Evolutionary conservation across 2,329 filamentous ascomycete genomes (phyloP).

Genomic region (Thelonectria rubi): DNA sequence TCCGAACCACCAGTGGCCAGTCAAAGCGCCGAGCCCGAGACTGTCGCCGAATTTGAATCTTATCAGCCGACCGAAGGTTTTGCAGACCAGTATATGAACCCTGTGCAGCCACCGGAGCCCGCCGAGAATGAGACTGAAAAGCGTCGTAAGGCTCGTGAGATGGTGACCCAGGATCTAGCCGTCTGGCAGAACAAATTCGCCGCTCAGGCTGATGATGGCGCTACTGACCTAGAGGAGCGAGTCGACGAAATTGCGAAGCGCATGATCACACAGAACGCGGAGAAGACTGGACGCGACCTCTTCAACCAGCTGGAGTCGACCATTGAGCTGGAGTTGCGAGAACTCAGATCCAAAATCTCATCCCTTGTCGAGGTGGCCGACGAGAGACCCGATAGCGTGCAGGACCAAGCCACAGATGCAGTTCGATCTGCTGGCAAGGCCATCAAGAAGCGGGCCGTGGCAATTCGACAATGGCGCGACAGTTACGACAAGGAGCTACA

Average conservation of each 20-base stretch:
- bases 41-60: neutral
- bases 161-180: slow-evolving; percentile 80
- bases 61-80: slow-evolving; percentile 43
- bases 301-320: slow-evolving; percentile 74
- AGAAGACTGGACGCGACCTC: slow-evolving; percentile 71
- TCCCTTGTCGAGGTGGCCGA: slow-evolving; percentile 66
- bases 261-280: slow-evolving; percentile 71
- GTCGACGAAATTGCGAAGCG: slow-evolving; percentile 65
- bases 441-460: slow-evolving; percentile 81
- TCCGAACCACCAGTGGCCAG: slow-evolving; percentile 31
- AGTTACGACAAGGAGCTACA: slow-evolving; percentile 76
- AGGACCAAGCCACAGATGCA: slow-evolving; percentile 55
- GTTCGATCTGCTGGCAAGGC: slow-evolving; percentile 74
- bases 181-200: slow-evolving; percentile 91
- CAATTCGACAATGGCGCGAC: slow-evolving; percentile 79
- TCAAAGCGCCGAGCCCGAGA: slow-evolving; percentile 24
- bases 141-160: slow-evolving; percentile 68
- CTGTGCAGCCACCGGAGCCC: slow-evolving; percentile 56
- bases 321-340: slow-evolving; percentile 68
- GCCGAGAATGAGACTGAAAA: slow-evolving; percentile 61
- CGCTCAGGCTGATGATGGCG: slow-evolving; percentile 83
- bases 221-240: slow-evolving; percentile 74
- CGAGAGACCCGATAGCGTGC: slow-evolving; percentile 51
- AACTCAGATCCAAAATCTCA: slow-evolving; percentile 74
- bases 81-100: slow-evolving; percentile 42